Evolutionary conservation across 1,284 basidiomycete genomes (phyloP), one percentile per base, ranked within the genome.

Genomic region (Peniophora sp.): DNA sequence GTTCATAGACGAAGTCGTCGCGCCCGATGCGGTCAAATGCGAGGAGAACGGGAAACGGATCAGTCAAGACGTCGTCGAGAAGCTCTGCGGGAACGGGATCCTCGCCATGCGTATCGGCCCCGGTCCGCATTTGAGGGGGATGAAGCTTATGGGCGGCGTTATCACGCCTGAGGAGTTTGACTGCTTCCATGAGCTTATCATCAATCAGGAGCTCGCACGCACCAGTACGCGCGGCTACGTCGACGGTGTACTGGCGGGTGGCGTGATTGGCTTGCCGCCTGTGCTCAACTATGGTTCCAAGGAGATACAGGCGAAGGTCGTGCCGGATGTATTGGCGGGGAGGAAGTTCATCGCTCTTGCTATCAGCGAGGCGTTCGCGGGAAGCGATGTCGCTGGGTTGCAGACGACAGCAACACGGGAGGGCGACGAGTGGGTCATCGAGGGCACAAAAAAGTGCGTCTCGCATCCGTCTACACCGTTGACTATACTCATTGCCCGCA

Each of bases 61-160:
- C 53, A 80, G 83, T 3, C 86, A 88, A 59, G 77, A 74, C 27
- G 78, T 90, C n/a, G 75, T 90, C 1, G 80, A 89, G 57, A 84
- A 83, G 62, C 73, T 90, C 62, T 74, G 77, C 84, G 86, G 62
- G 46, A 75, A 17, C n/a, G 37, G 93, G 63, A 75, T 96, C 50
- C 83, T 92, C 52, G 88, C 92, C 17, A 98, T 98, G 95, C 85
- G 96, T 18, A 75, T 98, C 43, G 96, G 96, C 3, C 88, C 86
- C 3, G 88, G 88, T 2, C 85, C 84, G 58, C 93, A 98, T 63
- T 77, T 99, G n/a, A 76, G 89, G 62, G 95, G 96, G 1, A 78
- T 83, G 37, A 81, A 75, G 35, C 74, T 98, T 6, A 85, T 96
- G 71, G 88, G 84, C 35, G 96, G 91, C 14, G 64, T 83, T 27